These are phyloP conservation scores for Elsinoe necatrix DNA, from an alignment of 2,329 filamentous ascomycete genomes.

Conservation along the genomic window DNA sequence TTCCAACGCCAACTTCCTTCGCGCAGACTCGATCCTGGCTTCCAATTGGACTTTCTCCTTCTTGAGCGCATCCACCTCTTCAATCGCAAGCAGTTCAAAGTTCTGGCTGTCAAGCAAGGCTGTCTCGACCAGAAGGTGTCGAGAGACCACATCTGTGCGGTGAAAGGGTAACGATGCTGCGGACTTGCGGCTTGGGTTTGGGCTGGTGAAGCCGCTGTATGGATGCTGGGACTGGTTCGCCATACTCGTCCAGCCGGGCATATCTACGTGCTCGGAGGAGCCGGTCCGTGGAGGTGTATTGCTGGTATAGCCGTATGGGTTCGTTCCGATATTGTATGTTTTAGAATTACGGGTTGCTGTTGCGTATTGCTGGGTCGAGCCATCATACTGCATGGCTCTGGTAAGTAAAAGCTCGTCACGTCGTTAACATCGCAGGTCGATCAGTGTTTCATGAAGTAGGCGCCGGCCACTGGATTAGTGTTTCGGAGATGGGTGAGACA, in stretches of 20 bases:
- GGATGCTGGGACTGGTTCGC: neutral
- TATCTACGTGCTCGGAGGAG: slow-evolving; percentile 12
- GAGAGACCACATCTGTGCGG: slow-evolving; percentile 54
- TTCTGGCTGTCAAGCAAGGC: slow-evolving; percentile 79
- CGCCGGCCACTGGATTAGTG: slow-evolving; percentile 1
- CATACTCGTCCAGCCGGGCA: slow-evolving; percentile 14
- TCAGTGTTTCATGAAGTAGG: slow-evolving; percentile 4
- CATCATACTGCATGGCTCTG: slow-evolving; percentile 14
- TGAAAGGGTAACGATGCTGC: slow-evolving; percentile 12
- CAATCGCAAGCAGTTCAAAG: slow-evolving; percentile 78
- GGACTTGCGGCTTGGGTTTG: slow-evolving; percentile 1
- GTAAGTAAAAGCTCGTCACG: neutral
- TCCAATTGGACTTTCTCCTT: slow-evolving; percentile 68
- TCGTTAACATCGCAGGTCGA: slow-evolving; percentile 2
- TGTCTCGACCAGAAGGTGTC: slow-evolving; percentile 89
- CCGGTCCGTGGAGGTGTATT: slow-evolving; percentile 13
- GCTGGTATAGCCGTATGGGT: slow-evolving; percentile 5
- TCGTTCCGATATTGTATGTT: neutral
- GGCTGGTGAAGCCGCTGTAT: neutral
- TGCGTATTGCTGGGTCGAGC: neutral
- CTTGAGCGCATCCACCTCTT: slow-evolving; percentile 86
- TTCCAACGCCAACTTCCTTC: slow-evolving; percentile 78
- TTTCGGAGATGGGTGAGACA: slow-evolving; percentile 14
- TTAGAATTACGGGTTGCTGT: slow-evolving; percentile 6
- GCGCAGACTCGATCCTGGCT: slow-evolving; percentile 71